Evolutionary conservation across 352 stramenopile species (phyloP), one percentile per base, ranked within the genome.

Genomic region (Peronospora farinosa): DNA sequence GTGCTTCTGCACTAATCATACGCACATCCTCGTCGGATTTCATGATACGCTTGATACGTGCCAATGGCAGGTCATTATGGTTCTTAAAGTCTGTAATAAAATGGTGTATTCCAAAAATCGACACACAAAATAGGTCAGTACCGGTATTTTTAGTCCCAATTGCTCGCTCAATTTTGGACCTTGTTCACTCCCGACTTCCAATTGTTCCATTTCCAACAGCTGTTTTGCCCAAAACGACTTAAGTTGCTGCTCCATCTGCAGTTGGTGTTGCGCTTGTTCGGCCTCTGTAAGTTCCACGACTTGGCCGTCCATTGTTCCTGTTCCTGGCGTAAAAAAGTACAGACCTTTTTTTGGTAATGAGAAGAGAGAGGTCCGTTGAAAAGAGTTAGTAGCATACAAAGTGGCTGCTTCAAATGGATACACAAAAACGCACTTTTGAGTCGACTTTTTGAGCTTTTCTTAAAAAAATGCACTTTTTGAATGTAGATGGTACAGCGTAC

Each of bases 1-100:
- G 97, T 16, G 96, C 96, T 68, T 99, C 92, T 12, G 92, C 92
- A 53, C 86, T 98, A 66, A 99, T 99, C 97, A 99, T 99, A 30
- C 95, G 73, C 10, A 98, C 84, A 58, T 95, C 84, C 63, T 99
- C 95, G 63, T 99, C 96, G 33, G 86, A 97, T 78, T 99, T 99
- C 96, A 99, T 99, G 60, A 99, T 99, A 23, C 96, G 80, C 75
- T 99, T 99, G 79, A 99, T 99, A 33, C 96, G 81, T 15, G 96
- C 96, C 39, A 99, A 69, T 12, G 96, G 96, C 40, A 99, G 77
- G 69, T 99, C 96, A 67, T 99, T 99, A 83, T 99, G 96, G 63
- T 97, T 98, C 78, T 99, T 99, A 55, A 99, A 99, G 57, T 98
- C 82, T 92, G 47, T 16, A 30, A 25, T 15, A 60, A 28, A 21